Evolutionary conservation across 225 moss, liverwort and hornwort species (phyloP), one percentile per base, ranked within the genome.

Genomic region (Asterella californica): DNA sequence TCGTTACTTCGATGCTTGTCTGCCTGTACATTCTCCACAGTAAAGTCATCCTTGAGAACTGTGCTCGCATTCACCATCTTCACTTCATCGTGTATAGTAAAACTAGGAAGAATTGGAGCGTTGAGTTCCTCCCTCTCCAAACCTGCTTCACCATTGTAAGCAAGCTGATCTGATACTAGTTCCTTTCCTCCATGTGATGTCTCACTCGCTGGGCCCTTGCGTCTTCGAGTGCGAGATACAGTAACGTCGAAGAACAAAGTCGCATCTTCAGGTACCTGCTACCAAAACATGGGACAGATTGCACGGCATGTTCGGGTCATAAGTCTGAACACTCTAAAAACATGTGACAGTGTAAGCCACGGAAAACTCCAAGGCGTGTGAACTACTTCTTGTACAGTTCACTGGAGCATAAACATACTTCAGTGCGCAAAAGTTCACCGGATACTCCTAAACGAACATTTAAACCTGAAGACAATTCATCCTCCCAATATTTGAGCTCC

Each of bases 221-320:
- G 66, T 54, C 66, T 79, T 12, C 79, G 68, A 49, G 69, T 70
- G 4, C 79, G 79, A 79, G 65, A 79, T 12, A 79, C 69, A 48
- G 79, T 67, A 19, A 79, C 53, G 64, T 79, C 79, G 53, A 67
- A 69, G 52, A 67, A 70, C 79, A 79, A 69, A 32, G 54, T 27
- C 25, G 79, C 69, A 54, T 79, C 52, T 0, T 65, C 66, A 30
- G 67, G 66, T 32, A 69, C 49, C 79, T 79, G 79, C 49, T 47
- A 24, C 45, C 29, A 8, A 45, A 33, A 34, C n/a, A 74, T 15
- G 14, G n/a, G 24, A 74, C 45, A 71, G 71, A 47, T 71, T 71
- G 46, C 27, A 2, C 11, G 24, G 45, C 47, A 71, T 48, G 46
- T 71, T 12, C 34, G 25, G 15, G 46, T 36, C 0, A 47, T 45